Evolutionary conservation across 2,329 filamentous ascomycete species (phyloP).

Genomic region (Fusarium drepaniforme): DNA sequence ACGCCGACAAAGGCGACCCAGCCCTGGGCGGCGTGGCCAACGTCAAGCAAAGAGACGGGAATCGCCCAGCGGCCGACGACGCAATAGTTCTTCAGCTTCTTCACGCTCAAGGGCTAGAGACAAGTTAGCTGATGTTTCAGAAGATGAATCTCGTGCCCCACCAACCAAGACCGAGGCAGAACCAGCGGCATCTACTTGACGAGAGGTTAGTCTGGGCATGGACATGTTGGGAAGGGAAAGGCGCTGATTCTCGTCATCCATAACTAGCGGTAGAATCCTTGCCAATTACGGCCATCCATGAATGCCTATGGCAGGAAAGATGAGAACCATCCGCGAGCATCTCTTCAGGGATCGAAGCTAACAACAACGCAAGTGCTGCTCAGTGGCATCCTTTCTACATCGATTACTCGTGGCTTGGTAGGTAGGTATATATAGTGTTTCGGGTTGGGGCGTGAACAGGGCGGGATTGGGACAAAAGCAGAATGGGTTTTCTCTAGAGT

Average conservation of each 20-base stretch:
- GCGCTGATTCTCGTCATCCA: constrained; percentile 14
- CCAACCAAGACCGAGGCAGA: constrained; percentile 32
- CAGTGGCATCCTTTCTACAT: constrained; percentile 1
- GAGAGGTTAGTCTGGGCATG: constrained; percentile 39
- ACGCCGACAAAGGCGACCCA: constrained; percentile 15
- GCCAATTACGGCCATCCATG: neutral
- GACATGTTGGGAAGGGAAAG: neutral
- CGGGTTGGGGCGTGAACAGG: neutral
- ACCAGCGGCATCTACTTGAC: constrained; percentile 14
- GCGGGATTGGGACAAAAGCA: neutral
- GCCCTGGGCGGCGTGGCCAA: constrained; percentile 18
- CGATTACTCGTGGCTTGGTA: constrained; percentile 1
- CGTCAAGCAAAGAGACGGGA: constrained; percentile 29
- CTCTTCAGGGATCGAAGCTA: constrained; percentile 28
- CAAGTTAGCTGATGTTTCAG: constrained; percentile 68
- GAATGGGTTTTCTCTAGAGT: neutral
- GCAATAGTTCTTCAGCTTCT: constrained; percentile 65
- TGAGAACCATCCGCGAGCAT: constrained; percentile 22
- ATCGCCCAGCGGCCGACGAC: constrained; percentile 52
- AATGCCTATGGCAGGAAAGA: constrained; percentile 18
- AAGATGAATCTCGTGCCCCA: constrained; percentile 46
- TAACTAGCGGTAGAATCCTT: constrained; percentile 12
- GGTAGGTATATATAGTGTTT: neutral
- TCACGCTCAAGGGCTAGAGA: constrained; percentile 62
- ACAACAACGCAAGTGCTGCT: constrained; percentile 23